phyloP scores from a whole-genome alignment of 352 stramenopile species.

The Pythium scleroteichum region DNA sequence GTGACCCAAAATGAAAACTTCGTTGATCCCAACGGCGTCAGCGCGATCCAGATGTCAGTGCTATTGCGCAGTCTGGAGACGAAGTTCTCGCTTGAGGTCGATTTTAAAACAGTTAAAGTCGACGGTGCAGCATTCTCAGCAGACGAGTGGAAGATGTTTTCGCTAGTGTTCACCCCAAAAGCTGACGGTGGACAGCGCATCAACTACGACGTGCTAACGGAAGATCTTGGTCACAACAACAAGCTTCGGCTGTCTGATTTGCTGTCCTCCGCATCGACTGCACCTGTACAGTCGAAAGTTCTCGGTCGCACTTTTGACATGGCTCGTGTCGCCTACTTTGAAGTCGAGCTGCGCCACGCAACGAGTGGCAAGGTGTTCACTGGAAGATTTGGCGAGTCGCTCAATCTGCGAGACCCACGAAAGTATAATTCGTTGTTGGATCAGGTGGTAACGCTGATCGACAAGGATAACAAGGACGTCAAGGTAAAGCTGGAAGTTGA shows the following conservation, averaged over 20 bases:
- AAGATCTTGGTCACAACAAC: conserved; percentile 45
- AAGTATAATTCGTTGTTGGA: conserved; percentile 27
- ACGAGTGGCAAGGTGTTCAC: conserved; percentile 36
- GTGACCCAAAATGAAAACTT: conserved; percentile 66
- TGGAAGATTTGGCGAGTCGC: conserved; percentile 40
- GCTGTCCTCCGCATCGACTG: conserved; percentile 16
- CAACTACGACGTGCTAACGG: conserved; percentile 43
- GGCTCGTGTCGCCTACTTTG: conserved; percentile 53
- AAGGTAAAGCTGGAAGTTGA: conserved; percentile 32
- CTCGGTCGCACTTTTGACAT: conserved; percentile 63
- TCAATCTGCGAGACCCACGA: conserved; percentile 33
- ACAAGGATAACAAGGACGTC: conserved; percentile 43
- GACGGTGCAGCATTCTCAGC: neutral
- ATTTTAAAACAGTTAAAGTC: conserved; percentile 23
- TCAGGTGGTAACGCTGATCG: conserved; percentile 40
- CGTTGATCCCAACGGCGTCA: conserved; percentile 32
- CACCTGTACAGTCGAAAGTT: conserved; percentile 23
- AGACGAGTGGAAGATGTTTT: conserved; percentile 43
- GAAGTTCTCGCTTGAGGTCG: conserved; percentile 50
- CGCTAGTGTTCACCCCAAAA: conserved; percentile 48
- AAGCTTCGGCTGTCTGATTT: conserved; percentile 39
- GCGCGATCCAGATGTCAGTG: conserved; percentile 19
- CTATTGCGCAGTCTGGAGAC: conserved; percentile 36
- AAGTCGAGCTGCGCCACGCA: conserved; percentile 44
- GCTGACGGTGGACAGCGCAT: conserved; percentile 46